Evolutionary conservation across 1,284 basidiomycete genomes (phyloP).

Genomic region (Fomitopsis schrenkii): DNA sequence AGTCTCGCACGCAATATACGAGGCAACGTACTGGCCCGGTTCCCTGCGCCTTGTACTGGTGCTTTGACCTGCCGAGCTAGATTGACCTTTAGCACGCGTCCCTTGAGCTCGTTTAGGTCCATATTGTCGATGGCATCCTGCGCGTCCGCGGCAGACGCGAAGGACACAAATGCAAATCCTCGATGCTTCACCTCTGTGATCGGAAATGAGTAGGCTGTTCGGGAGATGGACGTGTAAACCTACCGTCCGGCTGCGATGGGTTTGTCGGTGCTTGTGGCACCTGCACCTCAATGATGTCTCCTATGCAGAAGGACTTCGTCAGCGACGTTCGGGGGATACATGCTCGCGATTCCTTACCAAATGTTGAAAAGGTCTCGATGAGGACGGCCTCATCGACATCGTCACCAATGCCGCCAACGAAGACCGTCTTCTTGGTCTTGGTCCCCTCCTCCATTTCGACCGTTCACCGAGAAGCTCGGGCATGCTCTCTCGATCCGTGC

Average conservation of each 20-base stretch:
- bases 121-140: slow-evolving; percentile 88
- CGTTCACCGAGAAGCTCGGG: slow-evolving; percentile 7
- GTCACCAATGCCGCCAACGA: slow-evolving; percentile 72
- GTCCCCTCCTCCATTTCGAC: slow-evolving; percentile 69
- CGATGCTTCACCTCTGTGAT: slow-evolving; percentile 67
- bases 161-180: slow-evolving; percentile 81
- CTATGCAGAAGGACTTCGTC: slow-evolving; percentile 31
- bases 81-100: slow-evolving; percentile 74
- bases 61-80: slow-evolving; percentile 71
- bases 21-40: slow-evolving; percentile 56
- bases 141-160: slow-evolving; percentile 68
- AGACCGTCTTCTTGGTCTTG: slow-evolving; percentile 78
- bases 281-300: slow-evolving; percentile 80
- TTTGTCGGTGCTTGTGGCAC: slow-evolving; percentile 66
- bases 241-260: slow-evolving; percentile 50
- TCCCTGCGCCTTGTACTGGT: slow-evolving; percentile 57
- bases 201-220: not conserved
- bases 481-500: slow-evolving; percentile 11
- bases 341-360: slow-evolving; percentile 47
- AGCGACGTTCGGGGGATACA: not conserved
- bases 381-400: slow-evolving; percentile 68
- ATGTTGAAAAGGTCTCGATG: slow-evolving; percentile 70
- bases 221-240: slow-evolving; percentile 10
- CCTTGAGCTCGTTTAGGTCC: slow-evolving; percentile 78
- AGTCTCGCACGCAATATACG: slow-evolving; percentile 9